phyloP scores from a whole-genome alignment of 331 rosid genomes.

The Spiraea crenata region DNA sequence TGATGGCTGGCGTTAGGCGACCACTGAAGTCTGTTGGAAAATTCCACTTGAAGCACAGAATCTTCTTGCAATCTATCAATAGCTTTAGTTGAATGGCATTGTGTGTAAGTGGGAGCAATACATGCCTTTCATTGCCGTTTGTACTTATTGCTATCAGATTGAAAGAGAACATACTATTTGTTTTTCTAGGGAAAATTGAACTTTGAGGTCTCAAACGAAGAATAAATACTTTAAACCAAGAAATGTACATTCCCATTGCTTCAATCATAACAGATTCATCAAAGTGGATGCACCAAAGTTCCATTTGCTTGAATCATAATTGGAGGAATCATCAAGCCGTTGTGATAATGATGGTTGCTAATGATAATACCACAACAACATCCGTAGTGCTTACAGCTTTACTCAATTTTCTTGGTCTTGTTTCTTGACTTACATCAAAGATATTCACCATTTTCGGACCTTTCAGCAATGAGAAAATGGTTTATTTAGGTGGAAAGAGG shows the following conservation, averaged over 20 bases:
- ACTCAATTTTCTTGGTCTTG: constrained; percentile 17
- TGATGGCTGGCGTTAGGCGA: background rate
- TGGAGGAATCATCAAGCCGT: constrained; percentile 22
- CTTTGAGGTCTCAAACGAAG: too few species aligned
- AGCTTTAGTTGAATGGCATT: constrained; percentile 13
- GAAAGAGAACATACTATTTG: constrained; percentile 16
- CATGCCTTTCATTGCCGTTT: constrained; percentile 10
- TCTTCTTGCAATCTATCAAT: constrained; percentile 24
- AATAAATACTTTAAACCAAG: too few species aligned
- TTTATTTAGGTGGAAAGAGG: background rate
- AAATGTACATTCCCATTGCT: too few species aligned
- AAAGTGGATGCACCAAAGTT: constrained; percentile 24
- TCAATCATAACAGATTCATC: too few species aligned
- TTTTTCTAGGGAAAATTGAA: background rate
- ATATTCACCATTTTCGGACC: background rate
- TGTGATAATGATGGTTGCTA: constrained; percentile 29
- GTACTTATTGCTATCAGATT: constrained; percentile 22
- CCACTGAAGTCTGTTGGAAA: constrained; percentile 7
- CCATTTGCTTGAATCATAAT: constrained; percentile 21
- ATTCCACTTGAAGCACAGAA: constrained; percentile 31
- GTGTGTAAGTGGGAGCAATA: constrained; percentile 26
- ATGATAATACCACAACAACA: constrained; percentile 32
- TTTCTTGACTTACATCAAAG: constrained; percentile 8
- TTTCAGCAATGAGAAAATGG: background rate
- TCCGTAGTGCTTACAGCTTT: constrained; percentile 23